phyloP scores from a whole-genome alignment of 306 rosid genomes.

The Luffa aegyptiaca region DNA sequence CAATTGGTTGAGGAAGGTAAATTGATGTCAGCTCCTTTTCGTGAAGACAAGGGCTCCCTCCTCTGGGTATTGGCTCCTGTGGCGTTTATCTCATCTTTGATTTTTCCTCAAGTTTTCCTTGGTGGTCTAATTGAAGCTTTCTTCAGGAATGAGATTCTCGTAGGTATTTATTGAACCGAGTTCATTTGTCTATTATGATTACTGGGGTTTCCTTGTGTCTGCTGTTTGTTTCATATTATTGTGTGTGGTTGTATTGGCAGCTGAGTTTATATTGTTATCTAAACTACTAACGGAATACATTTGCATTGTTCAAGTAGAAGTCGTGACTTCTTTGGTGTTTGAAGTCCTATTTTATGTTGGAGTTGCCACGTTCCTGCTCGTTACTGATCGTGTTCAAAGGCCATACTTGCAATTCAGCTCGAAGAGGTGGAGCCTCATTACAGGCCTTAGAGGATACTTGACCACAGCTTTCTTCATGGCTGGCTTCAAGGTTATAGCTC shows the following conservation, averaged over 20 bases:
- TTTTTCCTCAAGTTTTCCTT: constrained; percentile 67
- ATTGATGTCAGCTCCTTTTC: constrained; percentile 61
- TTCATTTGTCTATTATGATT: not conserved
- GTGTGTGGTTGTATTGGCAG: not conserved
- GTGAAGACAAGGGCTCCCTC: constrained; percentile 49
- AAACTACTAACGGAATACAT: not conserved
- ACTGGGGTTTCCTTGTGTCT: not conserved
- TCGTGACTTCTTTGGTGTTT: constrained; percentile 33
- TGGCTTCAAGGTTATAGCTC: constrained; percentile 63
- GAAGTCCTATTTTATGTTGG: constrained; percentile 71
- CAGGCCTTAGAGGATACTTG: constrained; percentile 84
- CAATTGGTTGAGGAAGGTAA: constrained; percentile 63
- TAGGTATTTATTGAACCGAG: constrained; percentile 47
- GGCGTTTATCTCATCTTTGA: constrained; percentile 51
- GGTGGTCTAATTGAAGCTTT: constrained; percentile 33
- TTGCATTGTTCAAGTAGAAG: constrained; percentile 36
- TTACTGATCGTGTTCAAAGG: constrained; percentile 69
- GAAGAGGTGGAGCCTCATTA: constrained; percentile 91
- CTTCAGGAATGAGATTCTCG: constrained; percentile 38
- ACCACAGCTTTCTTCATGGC: constrained; percentile 41
- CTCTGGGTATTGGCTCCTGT: constrained; percentile 69
- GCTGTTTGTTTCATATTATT: not conserved
- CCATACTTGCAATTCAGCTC: constrained; percentile 82
- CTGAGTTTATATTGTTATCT: not conserved
- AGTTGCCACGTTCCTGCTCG: constrained; percentile 46